Evolutionary conservation across 176 grass and related monocot species (phyloP).

Genomic region (Oryza punctata): DNA sequence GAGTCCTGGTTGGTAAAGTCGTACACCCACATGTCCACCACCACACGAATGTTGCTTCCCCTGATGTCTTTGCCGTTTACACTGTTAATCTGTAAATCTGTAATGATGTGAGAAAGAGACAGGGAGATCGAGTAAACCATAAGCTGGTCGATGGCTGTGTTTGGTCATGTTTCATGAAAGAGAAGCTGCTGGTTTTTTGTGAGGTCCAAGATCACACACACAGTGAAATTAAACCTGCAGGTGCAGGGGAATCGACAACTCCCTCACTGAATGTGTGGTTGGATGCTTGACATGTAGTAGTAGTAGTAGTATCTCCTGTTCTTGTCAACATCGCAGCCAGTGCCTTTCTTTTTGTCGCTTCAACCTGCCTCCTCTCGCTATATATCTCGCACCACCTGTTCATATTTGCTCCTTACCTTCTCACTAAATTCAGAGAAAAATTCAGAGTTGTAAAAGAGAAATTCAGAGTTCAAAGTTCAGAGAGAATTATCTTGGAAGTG

Average conservation of each 20-base stretch:
- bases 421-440: neutral
- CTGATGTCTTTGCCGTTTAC: neutral
- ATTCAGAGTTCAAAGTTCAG: neutral
- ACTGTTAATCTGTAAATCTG: neutral
- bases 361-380: conserved; percentile 44
- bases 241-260: conserved; percentile 11
- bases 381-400: conserved; percentile 42
- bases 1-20: too few relatives aligned
- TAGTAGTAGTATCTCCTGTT: conserved; percentile 22
- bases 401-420: conserved; percentile 4
- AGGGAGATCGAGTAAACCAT: neutral
- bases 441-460: neutral
- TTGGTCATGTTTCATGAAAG: neutral
- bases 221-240: neutral
- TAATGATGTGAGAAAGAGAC: neutral
- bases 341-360: conserved; percentile 1
- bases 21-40: too few relatives aligned
- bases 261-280: neutral
- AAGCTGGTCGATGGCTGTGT: neutral
- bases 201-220: conserved; percentile 7
- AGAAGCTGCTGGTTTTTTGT: neutral
- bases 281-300: neutral
- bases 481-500: neutral
- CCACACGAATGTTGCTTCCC: too few relatives aligned
- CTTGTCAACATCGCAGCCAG: conserved; percentile 36